Base-by-base conservation (phyloP, 2,329 filamentous ascomycete species). In the Myriangium duriaei region DNA sequence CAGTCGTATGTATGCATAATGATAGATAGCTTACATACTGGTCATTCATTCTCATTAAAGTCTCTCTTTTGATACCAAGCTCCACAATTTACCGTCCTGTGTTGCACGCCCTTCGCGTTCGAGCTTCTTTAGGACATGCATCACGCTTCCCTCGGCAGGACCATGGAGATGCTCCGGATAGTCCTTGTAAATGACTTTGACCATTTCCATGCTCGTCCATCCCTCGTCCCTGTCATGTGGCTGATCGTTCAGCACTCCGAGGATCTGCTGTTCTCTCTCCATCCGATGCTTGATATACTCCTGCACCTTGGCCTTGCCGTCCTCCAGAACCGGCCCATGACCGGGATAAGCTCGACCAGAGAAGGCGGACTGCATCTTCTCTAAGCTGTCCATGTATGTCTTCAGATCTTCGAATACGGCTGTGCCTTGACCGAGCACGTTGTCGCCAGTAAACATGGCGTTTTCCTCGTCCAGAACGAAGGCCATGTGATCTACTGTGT, bases 391-490 rank as follows among this genome's bases (percentile, higher is more conserved):
- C 45, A 92, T 63, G 54, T 92, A 94, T 0, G 64, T 61, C 1
- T 62, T 57, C 6, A 93, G 65, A 45, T 91, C 74, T 55, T 92
- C 83, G 48, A 92, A 92, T 0, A 91, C 83, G 3, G 81, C 77
- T 2, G 83, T 92, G 10, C 85, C 85, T 43, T 93, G 82, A 1
- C 86, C 86, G 2, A 94, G 68, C 2, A 94, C 79, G 53, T 88
- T 92, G 58, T 94, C 86, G 5, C 80, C 86, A 0, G 85, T 92
- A 57, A 94, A 91, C 63, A 94, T 76, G 29, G 82, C 79, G 49
- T 84, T 71, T 51, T 93, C 70, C 49, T 92, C 82, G 32, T 78
- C 71, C 4, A 93, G 60, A 4, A 86, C 56, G 47, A 94, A 79
- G 12, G 71, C 74, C 68, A 87, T 79, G 56, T 95, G 88, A 52